phyloP scores from a whole-genome alignment of 2,329 filamentous ascomycete genomes.

The Fusarium praegraminearum region DNA sequence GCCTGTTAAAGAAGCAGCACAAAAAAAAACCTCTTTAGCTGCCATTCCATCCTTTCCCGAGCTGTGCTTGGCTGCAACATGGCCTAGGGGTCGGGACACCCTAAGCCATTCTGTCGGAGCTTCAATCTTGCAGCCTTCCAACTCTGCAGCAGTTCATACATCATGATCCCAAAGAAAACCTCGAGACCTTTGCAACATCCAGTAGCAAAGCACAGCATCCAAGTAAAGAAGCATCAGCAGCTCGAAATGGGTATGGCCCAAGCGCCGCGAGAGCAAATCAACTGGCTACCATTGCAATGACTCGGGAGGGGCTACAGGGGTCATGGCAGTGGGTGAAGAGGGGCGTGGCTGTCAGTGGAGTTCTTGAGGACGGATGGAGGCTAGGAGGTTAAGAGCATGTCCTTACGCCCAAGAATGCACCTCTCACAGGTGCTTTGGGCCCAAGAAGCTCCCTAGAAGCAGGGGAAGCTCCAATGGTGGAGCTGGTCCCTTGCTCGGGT shows the following conservation, averaged over 20 bases:
- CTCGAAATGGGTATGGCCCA: conserved; percentile 41
- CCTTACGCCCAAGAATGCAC: conserved; percentile 24
- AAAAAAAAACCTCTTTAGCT: conserved; percentile 28
- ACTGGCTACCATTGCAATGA: conserved; percentile 50
- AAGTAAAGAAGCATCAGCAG: conserved; percentile 41
- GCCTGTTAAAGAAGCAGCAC: conserved; percentile 38
- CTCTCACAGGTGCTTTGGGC: conserved; percentile 42
- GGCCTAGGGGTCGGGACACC: conserved; percentile 15
- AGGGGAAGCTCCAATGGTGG: conserved; percentile 48
- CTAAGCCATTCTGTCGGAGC: conserved; percentile 34
- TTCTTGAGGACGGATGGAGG: conserved; percentile 39
- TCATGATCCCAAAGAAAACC: conserved; percentile 6
- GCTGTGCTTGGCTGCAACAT: conserved; percentile 26
- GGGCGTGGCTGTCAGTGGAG: conserved; percentile 40
- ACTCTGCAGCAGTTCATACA: conserved; percentile 15
- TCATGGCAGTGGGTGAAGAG: conserved; percentile 39
- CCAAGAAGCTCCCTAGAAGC: conserved; percentile 43
- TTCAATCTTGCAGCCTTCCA: conserved; percentile 39
- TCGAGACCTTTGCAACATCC: conserved; percentile 18
- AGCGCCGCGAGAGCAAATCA: conserved; percentile 47
- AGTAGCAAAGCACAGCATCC: conserved; percentile 31
- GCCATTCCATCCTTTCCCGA: conserved; percentile 35
- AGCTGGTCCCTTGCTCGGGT: conserved; percentile 42
- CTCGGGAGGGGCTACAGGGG: conserved; percentile 47
- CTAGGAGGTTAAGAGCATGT: conserved; percentile 36